Base-by-base conservation (phyloP, 1,284 basidiomycete species). In the Fomitopsis schrenkii region DNA sequence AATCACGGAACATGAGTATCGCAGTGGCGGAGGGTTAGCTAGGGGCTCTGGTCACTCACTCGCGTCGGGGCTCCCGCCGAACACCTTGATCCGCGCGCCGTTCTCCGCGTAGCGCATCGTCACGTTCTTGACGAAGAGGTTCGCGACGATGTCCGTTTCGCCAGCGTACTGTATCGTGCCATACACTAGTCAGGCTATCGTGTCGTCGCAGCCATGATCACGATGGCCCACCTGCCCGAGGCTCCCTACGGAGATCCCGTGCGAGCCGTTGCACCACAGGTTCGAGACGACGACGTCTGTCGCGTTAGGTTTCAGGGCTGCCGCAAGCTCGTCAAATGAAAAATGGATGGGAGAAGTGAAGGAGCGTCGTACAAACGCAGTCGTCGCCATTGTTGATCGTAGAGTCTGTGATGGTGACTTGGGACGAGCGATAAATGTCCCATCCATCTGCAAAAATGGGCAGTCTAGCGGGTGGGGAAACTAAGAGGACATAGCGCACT, bases 51-150 rank as follows among this genome's bases (percentile, higher is more conserved):
- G 30, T 8, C 8, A 50, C 70, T 22, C 61, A 74, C 72, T 66
- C 1, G 71, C 66, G 44, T 59, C 58, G 6, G 71, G 70, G 46
- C 67, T 77, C 0, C 86, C 86, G 10, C 84, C 84, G 72, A 83
- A 87, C 2, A 84, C 84, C 71, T 88, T 88, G 72, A 88, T 88
- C 15, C 86, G 77, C 0, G 85, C 85, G 0, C 85, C 87, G 63
- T 88, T 86, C 62, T 84, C 76, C 9, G 84, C 82, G 60, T 86
- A 84, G 28, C 77, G 73, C 84, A 87, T 87, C 30, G 76, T 79
- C 60, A 88, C 76, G 66, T 86, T 83, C 57, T 79, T 78, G 50
- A 71, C 81, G 12, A 79, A 77, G 17, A 88, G 80, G 66, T 90
- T 85, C 59, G 83, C 77, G n/a, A 89, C 85, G 54, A 91, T 85